A percentile compares a stretch with the other conserved stretches of the same genome.
Evolutionary conservation across 1,284 basidiomycete genomes (phyloP).

Genomic region (Cryptococcus depauperatus): DNA sequence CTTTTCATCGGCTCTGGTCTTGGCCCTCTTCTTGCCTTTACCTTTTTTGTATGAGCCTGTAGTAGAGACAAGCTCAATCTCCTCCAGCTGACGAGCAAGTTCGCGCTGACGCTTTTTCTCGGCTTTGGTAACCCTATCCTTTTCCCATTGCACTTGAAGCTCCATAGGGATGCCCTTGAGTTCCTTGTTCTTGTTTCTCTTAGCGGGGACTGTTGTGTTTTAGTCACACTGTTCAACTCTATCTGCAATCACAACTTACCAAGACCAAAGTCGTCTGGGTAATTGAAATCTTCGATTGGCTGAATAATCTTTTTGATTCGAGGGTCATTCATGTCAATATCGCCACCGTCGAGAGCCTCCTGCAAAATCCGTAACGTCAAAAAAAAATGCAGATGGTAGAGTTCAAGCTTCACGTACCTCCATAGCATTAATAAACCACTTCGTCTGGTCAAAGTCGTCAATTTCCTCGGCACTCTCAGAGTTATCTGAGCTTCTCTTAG

Average conservation of each 20-base stretch:
- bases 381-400: neutral
- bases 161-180: slow-evolving; percentile 57
- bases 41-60: slow-evolving; percentile 57
- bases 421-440: slow-evolving; percentile 57
- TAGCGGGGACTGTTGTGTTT: no score
- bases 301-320: slow-evolving; percentile 58
- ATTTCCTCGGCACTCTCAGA: slow-evolving; percentile 28
- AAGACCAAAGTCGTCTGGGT: slow-evolving; percentile 47
- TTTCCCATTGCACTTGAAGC: slow-evolving; percentile 66
- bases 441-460: slow-evolving; percentile 56
- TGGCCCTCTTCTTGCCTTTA: slow-evolving; percentile 28
- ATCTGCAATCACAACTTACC: no score
- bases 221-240: no score
- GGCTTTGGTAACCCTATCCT: slow-evolving; percentile 73
- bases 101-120: slow-evolving; percentile 61
- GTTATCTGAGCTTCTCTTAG: slow-evolving; percentile 15
- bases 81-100: slow-evolving; percentile 48
- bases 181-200: slow-evolving; percentile 40
- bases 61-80: slow-evolving; percentile 51
- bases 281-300: slow-evolving; percentile 56
- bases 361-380: slow-evolving; percentile 22
- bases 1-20: slow-evolving; percentile 25
- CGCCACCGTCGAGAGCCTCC: slow-evolving; percentile 52
- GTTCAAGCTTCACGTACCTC: slow-evolving; percentile 48
- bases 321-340: slow-evolving; percentile 46